Evolutionary conservation across 352 stramenopile species (phyloP).

Genomic region (Aphanomyces euteiches): DNA sequence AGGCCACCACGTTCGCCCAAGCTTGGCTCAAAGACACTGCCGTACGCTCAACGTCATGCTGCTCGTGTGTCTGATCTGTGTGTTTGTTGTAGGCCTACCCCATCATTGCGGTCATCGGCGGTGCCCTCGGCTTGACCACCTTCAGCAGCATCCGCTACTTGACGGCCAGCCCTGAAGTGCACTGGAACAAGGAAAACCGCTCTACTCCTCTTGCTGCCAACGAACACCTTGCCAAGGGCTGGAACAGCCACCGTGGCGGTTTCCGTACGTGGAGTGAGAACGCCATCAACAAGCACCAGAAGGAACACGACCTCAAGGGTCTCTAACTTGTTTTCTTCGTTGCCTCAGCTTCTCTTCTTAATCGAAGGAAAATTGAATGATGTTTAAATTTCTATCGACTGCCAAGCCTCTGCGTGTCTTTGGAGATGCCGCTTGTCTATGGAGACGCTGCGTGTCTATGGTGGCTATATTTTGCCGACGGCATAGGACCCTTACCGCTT

Average conservation of each 20-base stretch:
- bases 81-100: conserved; percentile 23
- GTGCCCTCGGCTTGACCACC: conserved; percentile 16
- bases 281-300: conserved; percentile 28
- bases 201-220: conserved; percentile 1
- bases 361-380: not conserved
- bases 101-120: conserved; percentile 26
- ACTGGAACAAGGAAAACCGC: conserved; percentile 31
- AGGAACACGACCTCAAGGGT: conserved; percentile 7
- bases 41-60: conserved; percentile 17
- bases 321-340: not conserved
- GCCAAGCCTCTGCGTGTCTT: not conserved
- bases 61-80: not conserved
- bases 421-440: not conserved
- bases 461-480: too few species aligned
- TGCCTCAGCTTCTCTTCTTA: not conserved
- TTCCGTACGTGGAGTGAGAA: conserved; percentile 26
- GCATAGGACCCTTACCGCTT: too few species aligned
- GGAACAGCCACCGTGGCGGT: conserved; percentile 27
- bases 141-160: conserved; percentile 25
- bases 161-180: conserved; percentile 17
- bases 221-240: conserved; percentile 10
- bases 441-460: too few species aligned
- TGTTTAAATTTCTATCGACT: conserved; percentile 1
- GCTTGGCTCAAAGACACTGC: conserved; percentile 27
- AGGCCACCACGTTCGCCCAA: conserved; percentile 30